A percentile compares a stretch with the other conserved stretches of the same genome.
phyloP scores from a whole-genome alignment of 2,329 filamentous ascomycete species.

The Dryadomyces quercus-mongolicae region DNA sequence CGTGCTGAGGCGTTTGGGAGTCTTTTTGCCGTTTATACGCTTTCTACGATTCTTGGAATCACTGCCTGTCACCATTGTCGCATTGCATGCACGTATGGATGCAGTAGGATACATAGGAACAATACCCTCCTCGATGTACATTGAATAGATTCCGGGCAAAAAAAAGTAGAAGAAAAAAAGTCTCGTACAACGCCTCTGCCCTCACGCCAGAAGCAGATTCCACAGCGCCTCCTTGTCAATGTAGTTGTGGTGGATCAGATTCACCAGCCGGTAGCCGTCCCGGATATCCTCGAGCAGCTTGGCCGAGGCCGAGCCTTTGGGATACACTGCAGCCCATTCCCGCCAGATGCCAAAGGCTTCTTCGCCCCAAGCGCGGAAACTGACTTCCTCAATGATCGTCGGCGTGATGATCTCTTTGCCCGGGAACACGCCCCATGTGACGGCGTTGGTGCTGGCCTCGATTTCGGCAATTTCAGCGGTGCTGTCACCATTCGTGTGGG shows the following conservation, averaged over 20 bases:
- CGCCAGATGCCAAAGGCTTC: constrained; percentile 93
- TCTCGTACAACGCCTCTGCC: background rate
- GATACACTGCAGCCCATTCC: constrained; percentile 87
- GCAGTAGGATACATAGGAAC: background rate
- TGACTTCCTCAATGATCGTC: constrained; percentile 94
- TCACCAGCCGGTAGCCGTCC: constrained; percentile 76
- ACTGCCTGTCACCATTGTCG: background rate
- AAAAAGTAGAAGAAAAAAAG: too few species aligned
- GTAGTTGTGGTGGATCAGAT: constrained; percentile 74
- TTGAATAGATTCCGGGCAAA: background rate
- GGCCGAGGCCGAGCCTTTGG: constrained; percentile 57
- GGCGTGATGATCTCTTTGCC: constrained; percentile 98
- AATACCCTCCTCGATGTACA: constrained; percentile 2
- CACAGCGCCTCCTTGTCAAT: constrained; percentile 61
- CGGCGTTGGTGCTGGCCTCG: constrained; percentile 65
- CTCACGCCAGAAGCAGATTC: constrained; percentile 39
- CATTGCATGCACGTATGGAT: background rate
- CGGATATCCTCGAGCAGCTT: constrained; percentile 56
- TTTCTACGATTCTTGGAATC: background rate
- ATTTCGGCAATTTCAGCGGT: constrained; percentile 13
- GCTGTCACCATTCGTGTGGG: background rate
- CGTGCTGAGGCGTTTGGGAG: background rate
- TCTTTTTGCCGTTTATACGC: background rate
- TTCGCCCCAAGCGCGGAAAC: constrained; percentile 92
- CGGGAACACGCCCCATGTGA: constrained; percentile 98